These are phyloP conservation scores for Jackrogersella multiformis DNA, from an alignment of 495 filamentous ascomycete genomes.

Conservation along the genomic window DNA sequence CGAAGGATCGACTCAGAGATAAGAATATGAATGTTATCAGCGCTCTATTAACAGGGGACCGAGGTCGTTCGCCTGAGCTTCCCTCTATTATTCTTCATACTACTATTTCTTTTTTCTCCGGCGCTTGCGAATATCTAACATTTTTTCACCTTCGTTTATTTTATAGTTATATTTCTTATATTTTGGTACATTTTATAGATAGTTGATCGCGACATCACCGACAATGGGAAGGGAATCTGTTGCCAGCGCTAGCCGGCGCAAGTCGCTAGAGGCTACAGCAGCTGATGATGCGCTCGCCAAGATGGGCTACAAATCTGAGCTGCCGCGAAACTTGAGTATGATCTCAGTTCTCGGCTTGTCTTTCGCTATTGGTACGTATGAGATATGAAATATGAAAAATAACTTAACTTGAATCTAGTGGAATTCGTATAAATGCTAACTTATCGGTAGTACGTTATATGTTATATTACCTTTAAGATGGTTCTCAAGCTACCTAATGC, in stretches of 20 bases:
- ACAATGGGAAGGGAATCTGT: constrained; percentile 31
- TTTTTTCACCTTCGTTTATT: no score
- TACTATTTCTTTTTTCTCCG: no score
- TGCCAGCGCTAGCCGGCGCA: constrained; percentile 28
- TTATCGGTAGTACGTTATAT: constrained; percentile 39
- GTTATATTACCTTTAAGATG: not conserved
- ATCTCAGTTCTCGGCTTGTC: constrained; percentile 70
- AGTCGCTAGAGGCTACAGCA: constrained; percentile 24
- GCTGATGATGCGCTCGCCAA: constrained; percentile 66
- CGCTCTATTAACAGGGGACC: constrained; percentile 8
- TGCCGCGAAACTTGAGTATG: constrained; percentile 71
- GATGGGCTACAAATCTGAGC: constrained; percentile 71
- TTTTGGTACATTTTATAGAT: not conserved
- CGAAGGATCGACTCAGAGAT: constrained; percentile 30
- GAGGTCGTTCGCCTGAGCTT: not conserved
- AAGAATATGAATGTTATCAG: constrained; percentile 33
- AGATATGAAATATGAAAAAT: not conserved
- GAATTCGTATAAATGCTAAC: constrained; percentile 46
- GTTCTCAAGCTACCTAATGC: no score
- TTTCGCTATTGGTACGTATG: constrained; percentile 41
- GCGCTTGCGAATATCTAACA: no score
- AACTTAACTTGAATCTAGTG: not conserved
- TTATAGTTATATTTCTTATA: not conserved
- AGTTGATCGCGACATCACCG: not conserved
- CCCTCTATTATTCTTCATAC: not conserved